Base-by-base conservation (phyloP, 768 basidiomycete genomes). In the Hypholoma fasciculare region DNA sequence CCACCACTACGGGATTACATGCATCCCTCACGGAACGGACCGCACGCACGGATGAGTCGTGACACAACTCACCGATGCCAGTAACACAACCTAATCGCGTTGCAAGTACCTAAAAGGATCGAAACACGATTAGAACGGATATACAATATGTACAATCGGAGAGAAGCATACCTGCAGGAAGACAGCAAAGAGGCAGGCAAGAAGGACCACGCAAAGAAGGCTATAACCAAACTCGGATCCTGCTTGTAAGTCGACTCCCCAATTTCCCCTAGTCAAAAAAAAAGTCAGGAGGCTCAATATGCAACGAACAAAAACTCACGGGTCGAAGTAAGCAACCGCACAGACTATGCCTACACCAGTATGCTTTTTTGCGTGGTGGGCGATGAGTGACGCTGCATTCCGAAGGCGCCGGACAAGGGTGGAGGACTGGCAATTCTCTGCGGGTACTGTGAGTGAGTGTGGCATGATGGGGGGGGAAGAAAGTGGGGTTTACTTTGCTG, bases 171-270 rank as follows among this genome's bases (percentile, higher is more conserved):
- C 90, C 82, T 97, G 96, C 14, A 95, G 78, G 61, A 91, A 85
- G 2, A 90, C 88, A 14, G 92, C 94, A 55, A 92, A 86, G 7
- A 96, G 61, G 9, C 94, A 94, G 1, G 95, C 78, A 17, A 97
- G 69, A 6, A 97, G 80, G 11, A 98, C 87, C 14, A 92, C 79
- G 72, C 96, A 96, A 30, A 98, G 81, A 13, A 96, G 78, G 59
- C 82, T 83, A 72, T 96, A 97, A 0, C 96, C 94, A 68, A 82
- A 96, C 56, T 86, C 71, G 17, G 90, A 89, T 9, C 94, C 94
- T 1, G 94, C 94, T 71, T 92, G 88, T 7, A 96, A 76, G 74
- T 95, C 94, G 14, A 94, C 93, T 16, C 89, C 85, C 94, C 93
- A 94, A 67, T 95, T 96, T 27, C 93, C 91, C 17, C 88, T 89